Percentiles rank a stretch among this genome's conserved stretches.
These are phyloP conservation scores for Saccharomyces hybrid DNA, from an alignment of 1,139 yeast species.

Conservation along the genomic window DNA sequence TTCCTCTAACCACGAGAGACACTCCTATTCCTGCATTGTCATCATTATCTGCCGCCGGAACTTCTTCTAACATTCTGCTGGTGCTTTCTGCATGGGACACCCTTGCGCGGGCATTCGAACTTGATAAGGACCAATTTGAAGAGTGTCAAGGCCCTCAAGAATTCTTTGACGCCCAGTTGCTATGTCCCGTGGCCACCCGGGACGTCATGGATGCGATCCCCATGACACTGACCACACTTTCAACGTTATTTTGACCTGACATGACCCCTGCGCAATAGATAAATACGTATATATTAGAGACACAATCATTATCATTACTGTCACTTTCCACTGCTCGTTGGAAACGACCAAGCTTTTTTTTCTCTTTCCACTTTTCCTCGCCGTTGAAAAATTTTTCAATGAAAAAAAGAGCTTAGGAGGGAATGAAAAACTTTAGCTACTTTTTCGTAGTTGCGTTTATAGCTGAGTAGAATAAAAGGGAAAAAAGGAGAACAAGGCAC, in stretches of 20 bases:
- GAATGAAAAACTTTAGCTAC: neutral
- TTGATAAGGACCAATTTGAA: constrained; percentile 35
- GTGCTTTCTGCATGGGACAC: constrained; percentile 62
- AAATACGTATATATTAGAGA: neutral
- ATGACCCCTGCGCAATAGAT: neutral
- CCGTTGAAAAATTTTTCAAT: constrained; percentile 1
- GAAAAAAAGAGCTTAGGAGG: neutral
- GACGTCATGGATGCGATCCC: neutral
- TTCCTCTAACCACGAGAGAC: neutral
- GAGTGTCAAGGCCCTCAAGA: constrained; percentile 45
- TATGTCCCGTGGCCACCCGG: neutral
- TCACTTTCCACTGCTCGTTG: neutral
- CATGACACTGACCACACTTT: constrained; percentile 26
- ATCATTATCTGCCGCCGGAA: neutral
- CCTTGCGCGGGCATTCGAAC: constrained; percentile 43
- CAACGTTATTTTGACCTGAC: neutral
- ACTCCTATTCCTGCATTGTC: neutral
- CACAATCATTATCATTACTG: neutral
- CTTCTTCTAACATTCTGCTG: constrained; percentile 32
- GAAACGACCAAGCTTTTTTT: neutral
- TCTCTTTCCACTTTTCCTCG: neutral
- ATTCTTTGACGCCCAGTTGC: constrained; percentile 60
- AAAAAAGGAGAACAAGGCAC: constrained; percentile 1
- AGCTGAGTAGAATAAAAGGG: neutral
- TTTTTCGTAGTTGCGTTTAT: neutral